Evolutionary conservation across 202 grass and related monocot species (phyloP).

Genomic region (Panicum hallii): DNA sequence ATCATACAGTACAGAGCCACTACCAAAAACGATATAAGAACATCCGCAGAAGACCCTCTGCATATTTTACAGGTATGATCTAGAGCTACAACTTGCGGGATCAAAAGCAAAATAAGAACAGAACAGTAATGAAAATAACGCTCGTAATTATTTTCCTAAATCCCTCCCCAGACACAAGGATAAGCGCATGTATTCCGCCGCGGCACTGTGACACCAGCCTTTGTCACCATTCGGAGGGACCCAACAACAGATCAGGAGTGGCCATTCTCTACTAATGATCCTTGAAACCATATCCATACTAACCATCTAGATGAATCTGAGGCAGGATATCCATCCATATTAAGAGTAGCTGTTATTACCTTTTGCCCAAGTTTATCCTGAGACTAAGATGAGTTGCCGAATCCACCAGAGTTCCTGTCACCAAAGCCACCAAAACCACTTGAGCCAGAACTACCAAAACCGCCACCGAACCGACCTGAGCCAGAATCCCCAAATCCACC

Average conservation of each 20-base stretch:
- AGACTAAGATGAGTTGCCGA: slow-evolving; percentile 43
- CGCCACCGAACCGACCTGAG: slow-evolving; percentile 32
- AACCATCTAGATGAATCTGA: slow-evolving; percentile 11
- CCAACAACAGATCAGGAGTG: neutral
- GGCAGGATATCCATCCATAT: slow-evolving; percentile 8
- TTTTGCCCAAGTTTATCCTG: slow-evolving; percentile 30
- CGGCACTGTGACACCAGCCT: neutral
- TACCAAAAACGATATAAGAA: slow-evolving; percentile 41
- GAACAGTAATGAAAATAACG: neutral
- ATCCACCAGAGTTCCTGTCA: slow-evolving; percentile 25
- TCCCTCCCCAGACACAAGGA: neutral
- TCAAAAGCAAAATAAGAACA: neutral
- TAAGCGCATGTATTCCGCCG: neutral
- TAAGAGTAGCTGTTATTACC: slow-evolving; percentile 21
- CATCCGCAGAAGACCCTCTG: slow-evolving; percentile 42
- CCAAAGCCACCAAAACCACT: slow-evolving; percentile 59
- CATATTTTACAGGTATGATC: slow-evolving; percentile 62
- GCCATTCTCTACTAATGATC: neutral
- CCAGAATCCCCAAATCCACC: slow-evolving; percentile 48
- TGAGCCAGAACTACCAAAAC: slow-evolving; percentile 44
- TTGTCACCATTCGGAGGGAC: neutral
- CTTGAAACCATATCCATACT: neutral
- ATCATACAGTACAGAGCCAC: slow-evolving; percentile 42
- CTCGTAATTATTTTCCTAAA: slow-evolving; percentile 52
- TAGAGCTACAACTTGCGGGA: slow-evolving; percentile 20